A percentile compares a stretch with the other conserved stretches of the same genome.
Evolutionary conservation across 2,329 filamentous ascomycete genomes (phyloP).

Genomic region (Cercospora janseana): DNA sequence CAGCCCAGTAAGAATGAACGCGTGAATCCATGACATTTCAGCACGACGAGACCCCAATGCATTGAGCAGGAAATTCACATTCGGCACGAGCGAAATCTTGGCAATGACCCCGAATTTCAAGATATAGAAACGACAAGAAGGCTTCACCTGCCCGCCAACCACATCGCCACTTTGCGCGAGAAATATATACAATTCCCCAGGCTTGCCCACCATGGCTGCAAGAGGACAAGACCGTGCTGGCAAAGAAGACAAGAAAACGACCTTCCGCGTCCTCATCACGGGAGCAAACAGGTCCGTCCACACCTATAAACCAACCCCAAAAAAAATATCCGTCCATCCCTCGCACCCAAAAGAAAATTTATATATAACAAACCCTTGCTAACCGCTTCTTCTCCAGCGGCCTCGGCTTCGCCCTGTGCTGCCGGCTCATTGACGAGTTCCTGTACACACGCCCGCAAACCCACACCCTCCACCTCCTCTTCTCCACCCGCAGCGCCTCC

Average conservation of each 20-base stretch:
- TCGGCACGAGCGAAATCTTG: too few relatives aligned
- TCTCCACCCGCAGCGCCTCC: slow-evolving; percentile 72
- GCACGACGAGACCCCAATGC: neutral
- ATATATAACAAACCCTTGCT: neutral
- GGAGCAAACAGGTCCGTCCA: slow-evolving; percentile 74
- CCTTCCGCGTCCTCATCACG: slow-evolving; percentile 67
- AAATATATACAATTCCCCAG: too few relatives aligned
- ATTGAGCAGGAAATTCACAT: neutral
- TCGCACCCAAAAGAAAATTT: neutral
- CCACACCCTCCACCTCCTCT: slow-evolving; percentile 73
- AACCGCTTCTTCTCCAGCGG: slow-evolving; percentile 57
- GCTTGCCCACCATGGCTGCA: too few relatives aligned
- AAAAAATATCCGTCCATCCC: too few relatives aligned
- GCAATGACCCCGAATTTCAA: too few relatives aligned
- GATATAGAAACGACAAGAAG: too few relatives aligned
- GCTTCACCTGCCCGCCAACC: too few relatives aligned
- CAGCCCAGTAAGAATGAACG: too few relatives aligned
- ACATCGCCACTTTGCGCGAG: too few relatives aligned
- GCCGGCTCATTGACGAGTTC: slow-evolving; percentile 88
- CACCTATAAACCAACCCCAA: neutral
- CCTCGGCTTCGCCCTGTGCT: slow-evolving; percentile 78
- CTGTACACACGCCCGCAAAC: slow-evolving; percentile 64
- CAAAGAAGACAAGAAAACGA: slow-evolving; percentile 17
- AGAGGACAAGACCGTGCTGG: slow-evolving; percentile 7
- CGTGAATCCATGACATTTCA: too few relatives aligned